Percentiles rank a stretch among this genome's conserved stretches.
Conservation (phyloP, 1,284 basidiomycete species). For the Tilletia indica region DNA sequence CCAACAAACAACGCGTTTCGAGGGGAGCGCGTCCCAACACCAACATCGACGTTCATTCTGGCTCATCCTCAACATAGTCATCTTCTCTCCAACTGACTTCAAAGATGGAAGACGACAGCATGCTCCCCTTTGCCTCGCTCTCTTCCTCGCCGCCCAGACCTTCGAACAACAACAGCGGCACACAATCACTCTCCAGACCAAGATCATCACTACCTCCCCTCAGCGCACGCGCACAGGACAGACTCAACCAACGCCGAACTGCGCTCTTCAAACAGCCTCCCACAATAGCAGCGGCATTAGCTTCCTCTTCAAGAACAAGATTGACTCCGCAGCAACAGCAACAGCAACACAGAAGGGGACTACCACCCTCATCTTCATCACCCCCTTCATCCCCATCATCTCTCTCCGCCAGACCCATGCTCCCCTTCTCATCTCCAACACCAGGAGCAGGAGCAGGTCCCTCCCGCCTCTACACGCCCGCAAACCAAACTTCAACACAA, state of each 20-base stretch:
- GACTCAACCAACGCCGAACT: not conserved
- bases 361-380: constrained; percentile 1
- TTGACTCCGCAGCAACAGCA: not conserved
- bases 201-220: not conserved
- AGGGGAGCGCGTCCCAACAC: not conserved
- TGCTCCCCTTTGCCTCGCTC: not conserved
- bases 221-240: constrained; percentile 1
- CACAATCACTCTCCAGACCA: not conserved
- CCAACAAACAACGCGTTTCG: not conserved
- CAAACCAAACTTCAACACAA: not conserved
- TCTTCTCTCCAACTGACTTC: not conserved
- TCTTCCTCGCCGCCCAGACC: not conserved
- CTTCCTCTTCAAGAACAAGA: not conserved
- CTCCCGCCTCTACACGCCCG: not conserved
- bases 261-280: constrained; percentile 7
- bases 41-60: not conserved
- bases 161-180: not conserved
- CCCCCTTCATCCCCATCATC: not conserved
- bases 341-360: not conserved
- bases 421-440: not conserved
- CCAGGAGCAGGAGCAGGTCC: not conserved
- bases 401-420: not conserved
- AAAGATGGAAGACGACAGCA: not conserved
- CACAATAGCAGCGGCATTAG: not conserved
- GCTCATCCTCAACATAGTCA: not conserved